Base-by-base conservation (phyloP, 1,284 basidiomycete species). In the Ustilago esculenta region DNA sequence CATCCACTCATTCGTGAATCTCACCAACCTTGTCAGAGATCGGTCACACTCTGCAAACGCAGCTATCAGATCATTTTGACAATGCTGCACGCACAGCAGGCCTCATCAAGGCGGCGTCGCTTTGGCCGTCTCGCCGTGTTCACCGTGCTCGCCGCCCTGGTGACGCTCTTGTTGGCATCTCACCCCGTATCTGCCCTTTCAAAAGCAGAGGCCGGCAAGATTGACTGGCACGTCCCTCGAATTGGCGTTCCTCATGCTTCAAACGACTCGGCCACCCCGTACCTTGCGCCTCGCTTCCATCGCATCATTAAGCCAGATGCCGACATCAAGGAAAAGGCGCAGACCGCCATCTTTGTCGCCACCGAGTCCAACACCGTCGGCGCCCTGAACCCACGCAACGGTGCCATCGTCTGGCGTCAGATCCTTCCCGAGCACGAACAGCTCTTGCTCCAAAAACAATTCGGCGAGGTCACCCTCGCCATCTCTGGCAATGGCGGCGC, bases 331-430 rank as follows among this genome's bases (percentile, higher is more conserved):
- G 70, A 63, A 36, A 79, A 83, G 58, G 83, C 82, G 72, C 54
- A 83, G 66, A 87, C 85, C 64, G 80, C 90, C 29, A 79, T 93
- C 24, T 79, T 94, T 43, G 86, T 88, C 4, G 88, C 89, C 1
- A 94, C 92, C 0, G 84, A 85, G 39, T 89, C 86, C 73, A 94
- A 93, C 82, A 88, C 92, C 0, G 82, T 96, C 14, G 91, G 90
- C 4, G 91, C 88, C 1, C 69, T 96, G 55, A 87, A 90, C 76
- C 87, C 88, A 1, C 84, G 86, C 14, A 86, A 89, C 74, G 92
- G 93, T 1, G 86, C 85, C 50, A 83, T 94, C 75, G 92, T 86
- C 20, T 97, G 94, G 94, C 86, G 94, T 80, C 87, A 90, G 80
- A 80, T 89, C 47, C 88, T 90, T 67, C 88, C 90, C 5, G 83